Percentiles rank a stretch among this genome's conserved stretches.
phyloP scores from a whole-genome alignment of 2,329 filamentous ascomycete genomes.

The Alternaria angustiovoidea region DNA sequence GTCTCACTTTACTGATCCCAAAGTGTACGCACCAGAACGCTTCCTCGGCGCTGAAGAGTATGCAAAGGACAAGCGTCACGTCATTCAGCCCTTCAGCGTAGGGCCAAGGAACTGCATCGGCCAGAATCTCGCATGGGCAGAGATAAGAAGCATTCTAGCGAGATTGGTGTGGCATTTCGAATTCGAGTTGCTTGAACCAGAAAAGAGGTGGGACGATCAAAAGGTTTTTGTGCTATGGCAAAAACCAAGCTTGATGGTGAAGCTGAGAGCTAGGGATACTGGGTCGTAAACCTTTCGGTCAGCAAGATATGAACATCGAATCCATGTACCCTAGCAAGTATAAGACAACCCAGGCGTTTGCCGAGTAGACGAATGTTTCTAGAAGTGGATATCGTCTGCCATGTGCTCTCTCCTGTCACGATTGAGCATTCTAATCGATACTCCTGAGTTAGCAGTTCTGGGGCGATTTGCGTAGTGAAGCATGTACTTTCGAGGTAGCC shows the following conservation, averaged over 20 bases:
- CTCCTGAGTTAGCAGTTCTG: background rate
- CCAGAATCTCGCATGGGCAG: slow-evolving; percentile 37
- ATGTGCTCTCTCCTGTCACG: background rate
- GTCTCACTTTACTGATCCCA: slow-evolving; percentile 22
- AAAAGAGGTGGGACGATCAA: slow-evolving; percentile 32
- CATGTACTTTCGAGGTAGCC: background rate
- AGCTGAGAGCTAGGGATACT: slow-evolving; percentile 2
- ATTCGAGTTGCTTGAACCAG: slow-evolving; percentile 35
- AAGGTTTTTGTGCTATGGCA: slow-evolving; percentile 45
- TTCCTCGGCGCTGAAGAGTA: slow-evolving; percentile 28
- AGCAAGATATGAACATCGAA: background rate
- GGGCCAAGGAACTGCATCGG: slow-evolving; percentile 31
- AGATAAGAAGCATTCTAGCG: slow-evolving; percentile 46
- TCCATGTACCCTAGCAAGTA: background rate
- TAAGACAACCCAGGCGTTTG: background rate
- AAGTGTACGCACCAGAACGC: slow-evolving; percentile 24
- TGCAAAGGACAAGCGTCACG: slow-evolving; percentile 37
- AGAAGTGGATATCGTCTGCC: background rate
- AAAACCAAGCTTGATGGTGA: slow-evolving; percentile 31
- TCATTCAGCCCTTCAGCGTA: slow-evolving; percentile 30
- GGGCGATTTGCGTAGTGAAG: background rate
- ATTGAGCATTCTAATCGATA: background rate
- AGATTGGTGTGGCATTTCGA: slow-evolving; percentile 50
- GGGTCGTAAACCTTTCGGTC: background rate
- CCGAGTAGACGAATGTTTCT: background rate